Conservation (phyloP, 140 eudicot species). For the Bidens hawaiensis region DNA sequence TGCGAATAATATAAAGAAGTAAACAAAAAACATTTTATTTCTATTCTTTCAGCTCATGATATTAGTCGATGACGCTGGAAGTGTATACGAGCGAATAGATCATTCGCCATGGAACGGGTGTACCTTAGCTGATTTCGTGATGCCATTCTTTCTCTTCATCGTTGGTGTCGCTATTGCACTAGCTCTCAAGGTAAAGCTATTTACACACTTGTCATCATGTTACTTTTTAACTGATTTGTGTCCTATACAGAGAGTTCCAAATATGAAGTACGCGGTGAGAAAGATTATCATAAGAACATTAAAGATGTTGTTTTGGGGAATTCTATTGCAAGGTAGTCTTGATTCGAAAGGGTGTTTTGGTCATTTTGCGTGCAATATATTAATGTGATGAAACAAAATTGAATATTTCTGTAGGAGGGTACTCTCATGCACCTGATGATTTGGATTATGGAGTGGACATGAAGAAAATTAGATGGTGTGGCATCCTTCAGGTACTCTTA, state of each 20-base stretch:
- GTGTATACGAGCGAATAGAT: constrained; percentile 49
- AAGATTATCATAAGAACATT: constrained; percentile 61
- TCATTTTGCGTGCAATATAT: not conserved
- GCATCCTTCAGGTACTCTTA: constrained; percentile 73
- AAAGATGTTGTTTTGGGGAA: constrained; percentile 81
- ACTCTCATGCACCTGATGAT: constrained; percentile 79
- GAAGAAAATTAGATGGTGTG: constrained; percentile 77
- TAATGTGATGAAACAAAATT: not conserved
- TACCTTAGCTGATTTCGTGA: constrained; percentile 82
- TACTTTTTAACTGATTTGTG: not conserved
- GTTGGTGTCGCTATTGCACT: constrained; percentile 85
- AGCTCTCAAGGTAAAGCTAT: constrained; percentile 55
- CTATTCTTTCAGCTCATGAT: constrained; percentile 57
- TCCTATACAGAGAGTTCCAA: constrained; percentile 52
- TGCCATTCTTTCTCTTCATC: constrained; percentile 88
- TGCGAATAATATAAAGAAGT: not conserved
- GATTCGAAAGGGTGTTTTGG: constrained; percentile 1
- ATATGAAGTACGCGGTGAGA: constrained; percentile 45
- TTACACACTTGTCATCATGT: not conserved
- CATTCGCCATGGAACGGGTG: constrained; percentile 92
- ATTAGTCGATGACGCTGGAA: constrained; percentile 83
- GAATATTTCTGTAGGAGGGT: constrained; percentile 54
- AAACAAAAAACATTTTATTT: not conserved
- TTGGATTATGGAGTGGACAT: constrained; percentile 72
- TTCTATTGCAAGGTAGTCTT: constrained; percentile 64